Evolutionary conservation across 148 eudicot genomes (phyloP), one percentile per base, ranked within the genome.

Genomic region (Rhododendron griersonianum): DNA sequence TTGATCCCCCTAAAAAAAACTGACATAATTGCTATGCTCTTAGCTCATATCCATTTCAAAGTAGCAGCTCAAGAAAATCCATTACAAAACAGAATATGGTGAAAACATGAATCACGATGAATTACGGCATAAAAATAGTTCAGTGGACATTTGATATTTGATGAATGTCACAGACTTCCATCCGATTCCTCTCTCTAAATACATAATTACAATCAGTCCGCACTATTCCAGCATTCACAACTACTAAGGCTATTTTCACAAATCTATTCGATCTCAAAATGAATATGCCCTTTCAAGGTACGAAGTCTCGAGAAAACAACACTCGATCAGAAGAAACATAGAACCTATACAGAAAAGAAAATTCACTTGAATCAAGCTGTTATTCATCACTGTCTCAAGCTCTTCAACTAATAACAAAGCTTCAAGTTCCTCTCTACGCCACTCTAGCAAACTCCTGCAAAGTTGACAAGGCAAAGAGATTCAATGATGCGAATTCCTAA

Each of bases 341-440:
- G 41, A 73, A 30, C 44, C 33, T 25, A 23, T 67, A 67, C 73
- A n/a, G 7, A 25, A 25, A 67, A 67, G 5, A 19, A 47, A 45
- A 48, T 5, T n/a, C 53, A 25, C 39, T 23, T 55, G 11, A 37
- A 37, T 37, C 39, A 37, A 2, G 2, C 2, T 37, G 39, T 37
- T 37, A 3, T 37, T 37, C 39, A 37, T 28, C 48, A 11, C 19
- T 5, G 82, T 44, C 47, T 44, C 8, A 44, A 44, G 47, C 47
- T 45, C 92, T 23, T 81, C 87, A 45, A 92, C 61, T 90, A 96
- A 86, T 89, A 96, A 85, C 90, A 94, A 84, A 85, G 96, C 90
- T 88, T 96, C 96, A n/a, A 95, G 98, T 83, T 96, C 98, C 88
- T 91, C 90, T 78, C 91, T 89, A 71, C 93, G 91, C 74, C 86